Evolutionary conservation across 176 grass and related monocot genomes (phyloP).

Genomic region (Carex parvula): DNA sequence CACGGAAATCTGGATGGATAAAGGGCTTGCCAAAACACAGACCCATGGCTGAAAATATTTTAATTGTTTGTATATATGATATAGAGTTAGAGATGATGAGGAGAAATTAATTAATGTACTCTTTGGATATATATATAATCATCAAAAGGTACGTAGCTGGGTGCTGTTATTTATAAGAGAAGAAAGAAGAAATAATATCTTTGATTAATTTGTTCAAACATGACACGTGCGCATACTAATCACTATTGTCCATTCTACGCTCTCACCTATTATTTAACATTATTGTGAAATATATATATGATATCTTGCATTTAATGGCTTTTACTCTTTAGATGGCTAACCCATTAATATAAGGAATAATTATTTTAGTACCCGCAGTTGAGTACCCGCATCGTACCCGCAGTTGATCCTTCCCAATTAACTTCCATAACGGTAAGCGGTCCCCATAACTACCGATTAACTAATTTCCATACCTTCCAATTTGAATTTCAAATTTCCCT

Average conservation of each 20-base stretch:
- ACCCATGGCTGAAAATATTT: constrained; percentile 27
- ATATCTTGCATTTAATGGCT: neutral
- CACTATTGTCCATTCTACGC: neutral
- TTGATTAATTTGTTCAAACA: neutral
- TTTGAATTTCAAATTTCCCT: too few relatives aligned
- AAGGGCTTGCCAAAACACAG: constrained; percentile 29
- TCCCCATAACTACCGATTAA: too few relatives aligned
- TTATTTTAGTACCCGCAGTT: too few relatives aligned
- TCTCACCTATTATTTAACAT: too few relatives aligned
- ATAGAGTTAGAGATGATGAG: neutral
- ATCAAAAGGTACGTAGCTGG: too few relatives aligned
- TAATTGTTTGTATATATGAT: neutral
- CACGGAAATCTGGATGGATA: constrained; percentile 39
- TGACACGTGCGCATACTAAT: neutral
- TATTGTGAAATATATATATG: neutral
- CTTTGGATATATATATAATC: neutral
- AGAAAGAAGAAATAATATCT: neutral
- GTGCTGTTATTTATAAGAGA: neutral
- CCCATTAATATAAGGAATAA: too few relatives aligned
- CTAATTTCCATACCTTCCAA: too few relatives aligned
- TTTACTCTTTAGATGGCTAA: too few relatives aligned
- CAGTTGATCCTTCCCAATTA: too few relatives aligned
- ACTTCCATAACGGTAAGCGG: too few relatives aligned
- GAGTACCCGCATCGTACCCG: too few relatives aligned
- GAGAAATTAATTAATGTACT: neutral